Percentiles rank a stretch among this genome's conserved stretches.
phyloP scores from a whole-genome alignment of 257 asterid genomes.

The Solanum acaule region DNA sequence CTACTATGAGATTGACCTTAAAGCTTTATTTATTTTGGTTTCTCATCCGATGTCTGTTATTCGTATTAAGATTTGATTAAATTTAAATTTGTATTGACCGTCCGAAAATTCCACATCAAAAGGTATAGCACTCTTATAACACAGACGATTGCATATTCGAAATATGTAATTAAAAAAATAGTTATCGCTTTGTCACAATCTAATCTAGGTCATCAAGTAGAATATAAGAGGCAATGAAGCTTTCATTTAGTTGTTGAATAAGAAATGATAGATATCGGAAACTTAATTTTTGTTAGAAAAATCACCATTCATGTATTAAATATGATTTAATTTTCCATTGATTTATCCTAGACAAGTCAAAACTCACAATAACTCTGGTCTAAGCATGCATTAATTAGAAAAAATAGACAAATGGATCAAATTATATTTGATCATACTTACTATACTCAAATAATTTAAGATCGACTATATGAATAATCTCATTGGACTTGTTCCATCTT shows the following conservation, averaged over 20 bases:
- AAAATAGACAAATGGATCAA: background rate
- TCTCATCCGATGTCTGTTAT: fast-evolving
- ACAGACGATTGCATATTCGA: fast-evolving
- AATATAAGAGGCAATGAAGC: background rate
- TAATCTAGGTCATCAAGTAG: background rate
- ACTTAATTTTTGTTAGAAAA: background rate
- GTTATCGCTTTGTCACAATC: fast-evolving
- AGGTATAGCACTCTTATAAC: background rate
- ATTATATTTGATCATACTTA: background rate
- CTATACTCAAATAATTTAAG: background rate
- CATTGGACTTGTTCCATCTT: background rate
- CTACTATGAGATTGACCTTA: background rate
- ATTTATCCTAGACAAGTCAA: background rate
- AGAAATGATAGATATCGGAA: background rate
- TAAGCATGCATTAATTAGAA: background rate
- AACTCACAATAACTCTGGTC: background rate
- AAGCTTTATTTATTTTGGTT: background rate
- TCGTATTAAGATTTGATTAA: fast-evolving
- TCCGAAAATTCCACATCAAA: fast-evolving
- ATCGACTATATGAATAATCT: background rate
- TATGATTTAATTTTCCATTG: background rate
- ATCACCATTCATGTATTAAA: background rate
- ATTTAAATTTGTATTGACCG: fast-evolving
- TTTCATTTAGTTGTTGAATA: background rate
- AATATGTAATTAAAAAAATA: fast-evolving